A percentile compares a stretch with the other conserved stretches of the same genome.
phyloP scores from a whole-genome alignment of 805 yeast species.

The Candida palmyrensis region DNA sequence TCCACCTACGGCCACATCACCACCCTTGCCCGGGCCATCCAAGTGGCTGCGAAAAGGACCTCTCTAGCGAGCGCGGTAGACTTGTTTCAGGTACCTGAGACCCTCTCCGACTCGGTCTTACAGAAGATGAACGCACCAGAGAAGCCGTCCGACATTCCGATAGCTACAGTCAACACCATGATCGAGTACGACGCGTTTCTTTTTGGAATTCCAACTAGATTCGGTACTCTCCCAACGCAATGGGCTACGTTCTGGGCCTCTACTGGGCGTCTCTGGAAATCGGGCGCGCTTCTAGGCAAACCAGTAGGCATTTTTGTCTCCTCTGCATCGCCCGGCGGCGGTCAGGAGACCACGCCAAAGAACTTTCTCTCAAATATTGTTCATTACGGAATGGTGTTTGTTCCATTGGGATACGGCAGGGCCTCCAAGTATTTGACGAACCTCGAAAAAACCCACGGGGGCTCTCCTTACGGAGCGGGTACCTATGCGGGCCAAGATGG shows the following conservation, averaged over 20 bases:
- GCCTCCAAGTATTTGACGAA: slow-evolving; percentile 50
- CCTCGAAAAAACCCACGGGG: slow-evolving; percentile 68
- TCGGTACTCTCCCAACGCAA: slow-evolving; percentile 77
- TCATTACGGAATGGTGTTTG: slow-evolving; percentile 77
- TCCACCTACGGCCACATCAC: slow-evolving; percentile 77
- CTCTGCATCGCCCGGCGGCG: slow-evolving; percentile 77
- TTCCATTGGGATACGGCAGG: slow-evolving; percentile 71
- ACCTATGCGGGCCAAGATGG: slow-evolving; percentile 75
- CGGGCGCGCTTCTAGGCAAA: slow-evolving; percentile 68
- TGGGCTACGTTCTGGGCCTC: slow-evolving; percentile 71
- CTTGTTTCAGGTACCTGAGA: slow-evolving; percentile 71
- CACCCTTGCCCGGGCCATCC: slow-evolving; percentile 59
- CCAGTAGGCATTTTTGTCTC: slow-evolving; percentile 69
- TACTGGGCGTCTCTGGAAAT: slow-evolving; percentile 77
- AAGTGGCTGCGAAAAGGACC: slow-evolving; percentile 65
- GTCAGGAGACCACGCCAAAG: slow-evolving; percentile 69
- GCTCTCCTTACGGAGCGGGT: slow-evolving; percentile 87
- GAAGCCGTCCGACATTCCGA: slow-evolving; percentile 52
- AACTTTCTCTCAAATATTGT: slow-evolving; percentile 59
- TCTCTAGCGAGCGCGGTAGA: slow-evolving; percentile 66
- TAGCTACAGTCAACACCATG: slow-evolving; percentile 56
- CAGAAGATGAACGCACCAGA: slow-evolving; percentile 57
- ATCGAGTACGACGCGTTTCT: slow-evolving; percentile 70
- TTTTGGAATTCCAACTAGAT: slow-evolving; percentile 85
- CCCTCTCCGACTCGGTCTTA: slow-evolving; percentile 58